A percentile compares a stretch with the other conserved stretches of the same genome.
Evolutionary conservation across 2,329 filamentous ascomycete genomes (phyloP).

Genomic region (Rhynchosporium agropyri): DNA sequence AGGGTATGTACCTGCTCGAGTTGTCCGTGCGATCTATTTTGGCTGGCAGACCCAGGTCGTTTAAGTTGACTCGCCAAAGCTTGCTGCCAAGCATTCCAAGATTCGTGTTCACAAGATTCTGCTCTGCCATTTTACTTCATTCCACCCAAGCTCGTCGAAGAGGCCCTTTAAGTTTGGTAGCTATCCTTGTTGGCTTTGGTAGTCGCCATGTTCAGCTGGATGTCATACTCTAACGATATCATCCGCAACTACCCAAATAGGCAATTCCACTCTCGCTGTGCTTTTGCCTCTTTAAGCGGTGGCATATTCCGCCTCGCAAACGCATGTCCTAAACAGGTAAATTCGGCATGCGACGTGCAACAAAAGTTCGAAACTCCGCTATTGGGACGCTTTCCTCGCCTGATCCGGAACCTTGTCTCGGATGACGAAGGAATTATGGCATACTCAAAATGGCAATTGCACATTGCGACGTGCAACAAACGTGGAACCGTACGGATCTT

Average conservation of each 20-base stretch:
- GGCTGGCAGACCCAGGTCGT: neutral
- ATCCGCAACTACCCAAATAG: neutral
- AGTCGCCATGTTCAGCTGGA: no score
- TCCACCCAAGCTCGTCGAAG: no score
- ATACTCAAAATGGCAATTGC: constrained; percentile 8
- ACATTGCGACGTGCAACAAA: constrained; percentile 14
- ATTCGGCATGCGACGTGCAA: constrained; percentile 10
- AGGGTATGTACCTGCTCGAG: neutral
- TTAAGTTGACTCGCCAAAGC: neutral
- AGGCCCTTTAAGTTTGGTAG: no score
- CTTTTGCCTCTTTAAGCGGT: constrained; percentile 10
- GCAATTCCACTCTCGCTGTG: neutral
- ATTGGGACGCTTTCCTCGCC: neutral
- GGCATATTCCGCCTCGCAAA: neutral
- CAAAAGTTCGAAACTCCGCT: neutral
- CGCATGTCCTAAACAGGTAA: constrained; percentile 5
- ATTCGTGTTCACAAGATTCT: neutral
- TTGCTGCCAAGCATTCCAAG: neutral
- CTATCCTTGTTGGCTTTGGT: no score
- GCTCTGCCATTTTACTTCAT: no score
- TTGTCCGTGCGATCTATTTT: neutral
- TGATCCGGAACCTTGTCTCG: neutral
- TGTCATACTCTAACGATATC: neutral
- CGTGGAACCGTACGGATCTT: neutral
- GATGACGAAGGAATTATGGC: neutral